phyloP scores from a whole-genome alignment of 2,329 filamentous ascomycete species.

The Monosporascus sp. region DNA sequence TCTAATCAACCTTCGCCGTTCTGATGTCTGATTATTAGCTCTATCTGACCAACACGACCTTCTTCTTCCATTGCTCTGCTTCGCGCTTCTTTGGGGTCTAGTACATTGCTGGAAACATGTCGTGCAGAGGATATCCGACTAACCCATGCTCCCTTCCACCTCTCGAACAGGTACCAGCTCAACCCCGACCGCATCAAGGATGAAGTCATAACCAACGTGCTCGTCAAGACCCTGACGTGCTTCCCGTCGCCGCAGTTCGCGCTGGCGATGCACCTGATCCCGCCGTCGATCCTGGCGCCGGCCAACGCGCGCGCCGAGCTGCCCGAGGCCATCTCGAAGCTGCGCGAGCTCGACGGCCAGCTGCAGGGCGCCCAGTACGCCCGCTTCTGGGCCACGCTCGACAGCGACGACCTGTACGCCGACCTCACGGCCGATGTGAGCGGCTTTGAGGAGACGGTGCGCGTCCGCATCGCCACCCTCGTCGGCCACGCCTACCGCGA shows the following conservation, averaged over 20 bases:
- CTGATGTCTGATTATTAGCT: slow-evolving; percentile 72
- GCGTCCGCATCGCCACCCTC: slow-evolving; percentile 82
- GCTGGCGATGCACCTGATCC: slow-evolving; percentile 89
- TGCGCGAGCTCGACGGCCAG: slow-evolving; percentile 76
- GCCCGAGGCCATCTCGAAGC: slow-evolving; percentile 85
- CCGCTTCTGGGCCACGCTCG: slow-evolving; percentile 87
- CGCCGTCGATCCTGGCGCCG: slow-evolving; percentile 69
- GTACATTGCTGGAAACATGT: too few species aligned
- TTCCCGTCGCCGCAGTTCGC: slow-evolving; percentile 96
- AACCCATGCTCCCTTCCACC: neutral
- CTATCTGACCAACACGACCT: slow-evolving; percentile 56
- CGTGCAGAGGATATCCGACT: too few species aligned
- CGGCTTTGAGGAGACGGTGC: slow-evolving; percentile 92
- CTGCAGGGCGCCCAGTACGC: slow-evolving; percentile 88
- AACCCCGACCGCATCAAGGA: slow-evolving; percentile 97
- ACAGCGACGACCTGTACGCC: slow-evolving; percentile 91
- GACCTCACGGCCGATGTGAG: slow-evolving; percentile 91
- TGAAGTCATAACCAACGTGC: slow-evolving; percentile 97
- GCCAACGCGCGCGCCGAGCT: slow-evolving; percentile 60
- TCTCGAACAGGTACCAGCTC: slow-evolving; percentile 80
- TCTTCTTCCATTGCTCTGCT: neutral
- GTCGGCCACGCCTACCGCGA: slow-evolving; percentile 77
- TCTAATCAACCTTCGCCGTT: slow-evolving; percentile 49
- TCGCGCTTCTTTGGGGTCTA: neutral
- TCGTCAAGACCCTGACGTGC: slow-evolving; percentile 95